These are phyloP conservation scores for Lyophyllum shimeji DNA, from an alignment of 768 basidiomycete genomes.

Conservation along the genomic window DNA sequence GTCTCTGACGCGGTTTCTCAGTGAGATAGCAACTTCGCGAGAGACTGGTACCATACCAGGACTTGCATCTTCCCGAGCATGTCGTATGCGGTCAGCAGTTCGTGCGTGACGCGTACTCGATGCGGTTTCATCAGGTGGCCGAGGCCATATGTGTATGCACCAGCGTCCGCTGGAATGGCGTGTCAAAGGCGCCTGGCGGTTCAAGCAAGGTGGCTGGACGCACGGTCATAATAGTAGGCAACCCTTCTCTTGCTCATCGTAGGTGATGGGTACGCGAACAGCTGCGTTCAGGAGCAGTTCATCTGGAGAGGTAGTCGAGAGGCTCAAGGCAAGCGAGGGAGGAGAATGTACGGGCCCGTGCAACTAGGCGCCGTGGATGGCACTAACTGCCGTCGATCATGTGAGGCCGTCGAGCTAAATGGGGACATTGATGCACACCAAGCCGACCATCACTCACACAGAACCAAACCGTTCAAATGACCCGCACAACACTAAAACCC, in stretches of 20 bases:
- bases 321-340: slow-evolving; percentile 13
- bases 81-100: slow-evolving; percentile 86
- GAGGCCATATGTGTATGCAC: slow-evolving; percentile 76
- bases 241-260: slow-evolving; percentile 73
- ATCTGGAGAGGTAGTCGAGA: slow-evolving; percentile 5
- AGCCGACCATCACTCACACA: too few species aligned
- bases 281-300: slow-evolving; percentile 10
- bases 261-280: slow-evolving; percentile 1
- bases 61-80: slow-evolving; percentile 96
- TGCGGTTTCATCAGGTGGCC: slow-evolving; percentile 97
- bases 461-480: too few species aligned
- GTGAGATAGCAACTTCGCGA: background rate
- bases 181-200: slow-evolving; percentile 1
- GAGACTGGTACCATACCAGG: slow-evolving; percentile 53
- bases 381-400: slow-evolving; percentile 14
- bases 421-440: background rate
- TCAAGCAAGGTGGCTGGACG: slow-evolving; percentile 17
- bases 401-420: slow-evolving; percentile 6
- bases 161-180: slow-evolving; percentile 56
- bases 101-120: slow-evolving; percentile 91
- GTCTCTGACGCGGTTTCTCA: slow-evolving; percentile 46
- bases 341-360: slow-evolving; percentile 12
- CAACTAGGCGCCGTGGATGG: slow-evolving; percentile 5
- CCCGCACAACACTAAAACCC: too few species aligned
- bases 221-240: slow-evolving; percentile 79